A percentile compares a stretch with the other conserved stretches of the same genome.
phyloP scores from a whole-genome alignment of 2,329 filamentous ascomycete species.

The Cordyceps javanica region DNA sequence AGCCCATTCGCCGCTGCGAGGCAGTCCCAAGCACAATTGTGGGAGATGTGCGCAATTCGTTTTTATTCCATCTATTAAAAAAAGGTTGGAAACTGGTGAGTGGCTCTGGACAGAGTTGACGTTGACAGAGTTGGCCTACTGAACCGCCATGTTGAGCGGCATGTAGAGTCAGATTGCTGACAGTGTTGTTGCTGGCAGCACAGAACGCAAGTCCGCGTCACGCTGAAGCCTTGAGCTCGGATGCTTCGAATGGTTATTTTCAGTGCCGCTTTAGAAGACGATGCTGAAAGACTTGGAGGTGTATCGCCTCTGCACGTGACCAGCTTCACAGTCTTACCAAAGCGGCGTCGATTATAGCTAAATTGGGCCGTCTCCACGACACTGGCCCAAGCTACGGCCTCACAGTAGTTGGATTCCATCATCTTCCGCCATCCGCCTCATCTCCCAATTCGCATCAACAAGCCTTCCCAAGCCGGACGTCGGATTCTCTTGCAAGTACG shows the following conservation, averaged over 20 bases:
- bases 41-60: not conserved
- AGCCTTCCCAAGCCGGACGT: not conserved
- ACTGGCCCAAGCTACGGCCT: conserved; percentile 1
- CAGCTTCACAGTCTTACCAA: not conserved
- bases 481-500: not conserved
- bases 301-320: not conserved
- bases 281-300: not conserved
- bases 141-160: not conserved
- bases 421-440: conserved; percentile 12
- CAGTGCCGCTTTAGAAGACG: conserved; percentile 5
- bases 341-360: not conserved
- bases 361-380: conserved; percentile 2
- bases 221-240: conserved; percentile 13
- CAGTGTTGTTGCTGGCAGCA: not conserved
- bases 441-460: conserved; percentile 8
- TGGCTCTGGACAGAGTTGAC: not conserved
- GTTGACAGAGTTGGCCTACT: not conserved
- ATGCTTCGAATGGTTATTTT: not conserved
- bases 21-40: not conserved
- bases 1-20: not conserved
- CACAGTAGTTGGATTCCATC: conserved; percentile 8
- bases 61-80: not conserved
- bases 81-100: not conserved
- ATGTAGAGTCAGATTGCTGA: not conserved
- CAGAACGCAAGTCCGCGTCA: conserved; percentile 5